Base-by-base conservation (phyloP, 805 yeast species). In the Lachancea meyersii region DNA sequence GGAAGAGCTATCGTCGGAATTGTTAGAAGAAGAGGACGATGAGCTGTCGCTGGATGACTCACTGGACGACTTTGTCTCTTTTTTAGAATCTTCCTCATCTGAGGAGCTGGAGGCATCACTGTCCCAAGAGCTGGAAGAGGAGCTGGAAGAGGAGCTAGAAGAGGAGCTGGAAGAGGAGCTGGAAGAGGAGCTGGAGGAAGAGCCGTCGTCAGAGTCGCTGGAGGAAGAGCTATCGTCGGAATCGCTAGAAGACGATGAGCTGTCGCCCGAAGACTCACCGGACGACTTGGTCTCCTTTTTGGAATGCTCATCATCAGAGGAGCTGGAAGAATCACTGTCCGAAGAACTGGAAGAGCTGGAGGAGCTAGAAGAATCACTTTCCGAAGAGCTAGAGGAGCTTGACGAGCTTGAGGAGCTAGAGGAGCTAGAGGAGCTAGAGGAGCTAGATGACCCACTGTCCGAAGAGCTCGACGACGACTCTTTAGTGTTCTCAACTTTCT, bases 101-200 rank as follows among this genome's bases (percentile, higher is more conserved):
- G 51, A 48, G 35, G 49, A 46, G 28, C 48, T 49, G 38, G 40
- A 37, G 5, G 40, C 23, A 24, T 23, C 30, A 14, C 30, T 53
- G 38, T 46, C 54, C 18, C 40, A 27, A 13, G 47, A 41, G 43
- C 47, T 53, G 30, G 63, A 55, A 39, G 51, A 36, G 20, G 39
- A 35, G 31, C 43, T 51, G 47, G 41, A 44, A 35, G 51, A 48
- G 36, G 48, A 45, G 23, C 46, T 48, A 41, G 40, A 35, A 40
- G 49, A 45, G 19, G 41, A 39, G n/a, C 57, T 53, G 11, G 51
- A 48, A n/a, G 47, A 42, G 35, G 32, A 30, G 31, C 31, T 28
- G 3, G 32, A 30, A 48, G 52, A 56, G 46, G 38, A 43, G 31
- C 37, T 28, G 35, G 45, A 30, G 38, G 26, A 23, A 11, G 26